Conservation (phyloP, 768 basidiomycete species). For the Paxillus rubicundulus region DNA sequence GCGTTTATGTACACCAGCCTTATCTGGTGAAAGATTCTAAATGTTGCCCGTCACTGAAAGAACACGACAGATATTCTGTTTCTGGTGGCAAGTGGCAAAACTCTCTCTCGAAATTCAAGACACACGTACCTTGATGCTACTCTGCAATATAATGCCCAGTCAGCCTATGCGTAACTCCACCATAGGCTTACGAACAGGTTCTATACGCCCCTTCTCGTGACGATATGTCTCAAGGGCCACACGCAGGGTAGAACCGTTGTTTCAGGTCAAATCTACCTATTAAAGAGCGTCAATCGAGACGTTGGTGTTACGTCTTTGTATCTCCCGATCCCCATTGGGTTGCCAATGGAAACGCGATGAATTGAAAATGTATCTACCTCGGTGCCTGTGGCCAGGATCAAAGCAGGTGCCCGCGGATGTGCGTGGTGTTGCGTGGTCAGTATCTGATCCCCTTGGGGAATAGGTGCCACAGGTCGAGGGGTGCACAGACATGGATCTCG, state of each 20-base stretch:
- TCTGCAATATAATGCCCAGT: not conserved
- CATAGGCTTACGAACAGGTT: constrained; percentile 1
- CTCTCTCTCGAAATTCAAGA: too few relatives aligned
- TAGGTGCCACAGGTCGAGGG: too few relatives aligned
- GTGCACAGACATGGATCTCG: too few relatives aligned
- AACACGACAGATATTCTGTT: too few relatives aligned
- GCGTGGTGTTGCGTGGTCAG: constrained; percentile 4
- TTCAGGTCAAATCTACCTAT: not conserved
- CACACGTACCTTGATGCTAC: too few relatives aligned
- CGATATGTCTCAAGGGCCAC: not conserved
- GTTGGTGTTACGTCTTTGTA: constrained; percentile 4
- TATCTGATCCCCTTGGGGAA: constrained; percentile 3
- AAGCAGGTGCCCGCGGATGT: constrained; percentile 31
- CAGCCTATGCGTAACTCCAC: not conserved
- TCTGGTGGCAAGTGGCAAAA: too few relatives aligned
- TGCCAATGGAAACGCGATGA: constrained; percentile 24
- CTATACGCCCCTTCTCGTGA: constrained; percentile 1
- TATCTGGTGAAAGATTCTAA: not conserved
- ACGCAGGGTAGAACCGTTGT: not conserved
- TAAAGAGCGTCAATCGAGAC: not conserved
- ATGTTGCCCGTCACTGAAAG: not conserved
- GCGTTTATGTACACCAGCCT: not conserved
- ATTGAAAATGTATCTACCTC: constrained; percentile 16
- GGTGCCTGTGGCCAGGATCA: constrained; percentile 29
- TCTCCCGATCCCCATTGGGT: constrained; percentile 14